Evolutionary conservation across 2,329 filamentous ascomycete species (phyloP).

Genomic region (Clonostachys solani): DNA sequence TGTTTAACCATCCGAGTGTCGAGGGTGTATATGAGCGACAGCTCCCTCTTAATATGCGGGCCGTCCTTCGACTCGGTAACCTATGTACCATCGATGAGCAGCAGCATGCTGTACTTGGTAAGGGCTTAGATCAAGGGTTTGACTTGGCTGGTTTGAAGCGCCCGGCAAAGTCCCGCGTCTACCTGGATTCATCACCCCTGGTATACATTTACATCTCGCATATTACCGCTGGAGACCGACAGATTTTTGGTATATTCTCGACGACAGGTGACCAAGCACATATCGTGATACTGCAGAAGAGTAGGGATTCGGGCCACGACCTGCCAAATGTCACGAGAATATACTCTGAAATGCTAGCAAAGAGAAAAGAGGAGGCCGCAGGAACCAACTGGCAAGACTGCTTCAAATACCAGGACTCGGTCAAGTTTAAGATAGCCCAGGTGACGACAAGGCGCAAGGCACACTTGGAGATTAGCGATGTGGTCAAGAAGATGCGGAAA

Average conservation of each 20-base stretch:
- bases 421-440: constrained; percentile 82
- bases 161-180: constrained; percentile 59
- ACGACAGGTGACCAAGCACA: constrained; percentile 76
- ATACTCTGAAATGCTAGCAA: constrained; percentile 71
- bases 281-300: constrained; percentile 82
- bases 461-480: constrained; percentile 79
- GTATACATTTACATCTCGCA: constrained; percentile 92
- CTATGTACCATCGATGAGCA: constrained; percentile 89
- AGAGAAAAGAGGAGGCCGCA: constrained; percentile 60
- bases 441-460: constrained; percentile 89
- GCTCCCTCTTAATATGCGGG: constrained; percentile 80
- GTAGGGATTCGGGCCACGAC: constrained; percentile 71
- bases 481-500: constrained; percentile 84
- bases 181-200: constrained; percentile 70
- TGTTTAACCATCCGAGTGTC: constrained; percentile 91
- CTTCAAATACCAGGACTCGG: constrained; percentile 80
- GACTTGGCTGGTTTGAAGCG: constrained; percentile 74
- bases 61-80: constrained; percentile 85
- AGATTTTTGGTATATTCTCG: constrained; percentile 92
- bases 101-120: constrained; percentile 86
- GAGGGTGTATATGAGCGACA: constrained; percentile 97
- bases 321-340: constrained; percentile 88
- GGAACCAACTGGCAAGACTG: constrained; percentile 73
- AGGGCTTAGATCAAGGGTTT: constrained; percentile 90
- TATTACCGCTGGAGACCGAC: constrained; percentile 82